Conservation (phyloP, 352 stramenopile genomes). For the Phytopythium litorale region DNA sequence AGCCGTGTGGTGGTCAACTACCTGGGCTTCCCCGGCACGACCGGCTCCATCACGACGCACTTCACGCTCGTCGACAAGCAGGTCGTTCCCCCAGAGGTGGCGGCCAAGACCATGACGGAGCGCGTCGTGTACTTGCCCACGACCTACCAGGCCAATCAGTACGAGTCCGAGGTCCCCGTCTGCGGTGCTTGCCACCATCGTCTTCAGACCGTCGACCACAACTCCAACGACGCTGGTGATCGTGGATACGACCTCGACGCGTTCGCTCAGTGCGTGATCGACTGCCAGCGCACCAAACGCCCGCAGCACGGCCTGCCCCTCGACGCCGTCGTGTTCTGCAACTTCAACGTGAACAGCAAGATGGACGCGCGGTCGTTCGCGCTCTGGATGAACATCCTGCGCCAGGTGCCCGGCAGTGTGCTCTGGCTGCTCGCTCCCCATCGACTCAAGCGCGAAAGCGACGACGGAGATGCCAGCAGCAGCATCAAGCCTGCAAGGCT, state of each 20-base stretch:
- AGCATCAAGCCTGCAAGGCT: background rate
- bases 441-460: constrained; percentile 11
- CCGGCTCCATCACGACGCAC: constrained; percentile 67
- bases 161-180: constrained; percentile 33
- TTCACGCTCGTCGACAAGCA: constrained; percentile 73
- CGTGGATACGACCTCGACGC: background rate
- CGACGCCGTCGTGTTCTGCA: constrained; percentile 71
- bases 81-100: constrained; percentile 57
- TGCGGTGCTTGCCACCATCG: constrained; percentile 11
- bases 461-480: background rate
- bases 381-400: constrained; percentile 88
- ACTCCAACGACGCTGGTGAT: background rate
- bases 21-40: constrained; percentile 89
- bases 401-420: constrained; percentile 73
- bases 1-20: constrained; percentile 84
- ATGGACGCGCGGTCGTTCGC: constrained; percentile 88
- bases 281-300: constrained; percentile 20
- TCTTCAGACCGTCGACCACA: background rate
- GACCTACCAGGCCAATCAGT: constrained; percentile 91
- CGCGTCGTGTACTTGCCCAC: constrained; percentile 86
- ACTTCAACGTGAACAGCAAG: constrained; percentile 95
- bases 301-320: constrained; percentile 22
- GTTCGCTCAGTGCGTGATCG: background rate
- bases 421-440: constrained; percentile 82
- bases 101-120: constrained; percentile 58